Evolutionary conservation across 164 flowering plant species (phyloP).

Genomic region (Berberis vulgaris): DNA sequence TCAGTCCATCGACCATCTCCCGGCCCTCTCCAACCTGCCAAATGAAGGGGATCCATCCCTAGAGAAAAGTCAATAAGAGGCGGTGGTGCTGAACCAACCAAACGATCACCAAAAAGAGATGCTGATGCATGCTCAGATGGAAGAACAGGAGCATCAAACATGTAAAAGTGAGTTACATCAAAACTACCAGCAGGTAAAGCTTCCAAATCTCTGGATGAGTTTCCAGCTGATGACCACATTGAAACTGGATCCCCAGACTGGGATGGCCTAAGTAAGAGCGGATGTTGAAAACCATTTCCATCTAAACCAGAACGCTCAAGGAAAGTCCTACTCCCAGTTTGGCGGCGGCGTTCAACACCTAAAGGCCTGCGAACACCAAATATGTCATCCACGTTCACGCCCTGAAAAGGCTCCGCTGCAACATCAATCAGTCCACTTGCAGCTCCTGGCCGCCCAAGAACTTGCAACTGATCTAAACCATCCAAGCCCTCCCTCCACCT

Average conservation of each 20-base stretch:
- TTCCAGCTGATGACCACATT: slow-evolving; percentile 55
- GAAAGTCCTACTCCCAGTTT: slow-evolving; percentile 41
- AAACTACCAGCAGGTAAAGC: slow-evolving; percentile 50
- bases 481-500: slow-evolving; percentile 93
- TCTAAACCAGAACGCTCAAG: slow-evolving; percentile 59
- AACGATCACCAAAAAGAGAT: slow-evolving; percentile 55
- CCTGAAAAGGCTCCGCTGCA: slow-evolving; percentile 80
- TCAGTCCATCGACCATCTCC: slow-evolving; percentile 95
- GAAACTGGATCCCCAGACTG: slow-evolving; percentile 52
- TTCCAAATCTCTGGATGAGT: slow-evolving; percentile 54
- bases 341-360: slow-evolving; percentile 77
- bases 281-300: slow-evolving; percentile 77
- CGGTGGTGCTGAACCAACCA: slow-evolving; percentile 57
- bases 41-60: slow-evolving; percentile 68
- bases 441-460: slow-evolving; percentile 75
- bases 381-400: slow-evolving; percentile 84
- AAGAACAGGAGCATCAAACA: slow-evolving; percentile 85
- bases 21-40: slow-evolving; percentile 63
- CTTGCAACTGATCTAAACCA: slow-evolving; percentile 82
- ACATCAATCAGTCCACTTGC: slow-evolving; percentile 67
- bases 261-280: slow-evolving; percentile 73
- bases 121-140: slow-evolving; percentile 57
- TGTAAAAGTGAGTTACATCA: slow-evolving; percentile 63
- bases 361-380: slow-evolving; percentile 69
- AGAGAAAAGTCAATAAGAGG: slow-evolving; percentile 70